Conservation (phyloP, 1,284 basidiomycete species). For the Microbotryomycetes sp. region DNA sequence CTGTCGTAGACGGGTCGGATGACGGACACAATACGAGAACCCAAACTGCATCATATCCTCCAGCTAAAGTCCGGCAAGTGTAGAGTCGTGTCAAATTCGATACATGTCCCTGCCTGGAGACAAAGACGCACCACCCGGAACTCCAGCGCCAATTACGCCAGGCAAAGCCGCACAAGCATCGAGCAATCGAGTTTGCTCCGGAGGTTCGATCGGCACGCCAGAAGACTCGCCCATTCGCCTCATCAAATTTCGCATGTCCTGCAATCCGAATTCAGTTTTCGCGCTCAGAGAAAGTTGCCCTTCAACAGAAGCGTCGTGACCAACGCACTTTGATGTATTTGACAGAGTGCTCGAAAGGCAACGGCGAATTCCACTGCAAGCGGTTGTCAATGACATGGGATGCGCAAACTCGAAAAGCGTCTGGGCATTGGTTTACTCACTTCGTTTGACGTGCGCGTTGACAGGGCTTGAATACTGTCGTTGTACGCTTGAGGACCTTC, state of each 20-base stretch:
- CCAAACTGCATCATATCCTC: slow-evolving; percentile 96
- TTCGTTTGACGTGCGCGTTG: not conserved
- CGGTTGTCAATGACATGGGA: not conserved
- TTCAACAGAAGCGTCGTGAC: not conserved
- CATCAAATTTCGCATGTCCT: slow-evolving; percentile 76
- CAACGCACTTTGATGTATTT: too few relatives aligned
- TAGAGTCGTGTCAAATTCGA: too few relatives aligned
- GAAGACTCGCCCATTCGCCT: slow-evolving; percentile 74
- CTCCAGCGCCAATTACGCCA: slow-evolving; percentile 88
- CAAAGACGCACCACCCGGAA: slow-evolving; percentile 71
- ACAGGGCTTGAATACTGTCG: not conserved
- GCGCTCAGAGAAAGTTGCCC: too few relatives aligned
- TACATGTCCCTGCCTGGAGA: not conserved
- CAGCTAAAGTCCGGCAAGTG: slow-evolving; percentile 58
- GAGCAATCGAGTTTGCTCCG: slow-evolving; percentile 78
- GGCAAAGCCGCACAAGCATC: slow-evolving; percentile 62
- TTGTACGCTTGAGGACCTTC: not conserved
- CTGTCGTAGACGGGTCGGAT: slow-evolving; percentile 34
- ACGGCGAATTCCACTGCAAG: too few relatives aligned
- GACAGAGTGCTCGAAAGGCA: too few relatives aligned
- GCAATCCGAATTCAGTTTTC: too few relatives aligned
- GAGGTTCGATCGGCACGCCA: slow-evolving; percentile 83
- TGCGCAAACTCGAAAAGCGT: not conserved
- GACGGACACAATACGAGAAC: slow-evolving; percentile 67
- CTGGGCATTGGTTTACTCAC: slow-evolving; percentile 2